Conservation (phyloP, 2,329 filamentous ascomycete genomes). For the Pseudogymnoascus sp. region DNA sequence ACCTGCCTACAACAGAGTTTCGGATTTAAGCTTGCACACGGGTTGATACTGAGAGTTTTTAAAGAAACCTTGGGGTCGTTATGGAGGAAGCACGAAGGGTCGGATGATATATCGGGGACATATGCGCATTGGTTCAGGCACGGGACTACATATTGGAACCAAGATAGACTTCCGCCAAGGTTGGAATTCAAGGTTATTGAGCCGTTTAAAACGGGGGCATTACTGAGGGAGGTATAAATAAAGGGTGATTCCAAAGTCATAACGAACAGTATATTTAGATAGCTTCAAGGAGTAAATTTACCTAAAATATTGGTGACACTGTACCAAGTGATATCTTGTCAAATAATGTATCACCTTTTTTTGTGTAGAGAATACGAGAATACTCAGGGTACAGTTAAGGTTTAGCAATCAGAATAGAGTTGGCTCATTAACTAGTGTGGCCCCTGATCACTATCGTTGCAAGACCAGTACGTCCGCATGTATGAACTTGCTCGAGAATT, state of each 20-base stretch:
- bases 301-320: not conserved
- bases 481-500: constrained; percentile 25
- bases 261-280: not conserved
- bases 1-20: constrained; percentile 41
- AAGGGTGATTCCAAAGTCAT: not conserved
- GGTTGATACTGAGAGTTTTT: constrained; percentile 40
- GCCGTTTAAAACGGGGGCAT: constrained; percentile 33
- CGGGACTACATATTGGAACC: constrained; percentile 39
- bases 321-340: too few relatives aligned
- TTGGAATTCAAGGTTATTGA: constrained; percentile 28
- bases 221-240: constrained; percentile 21
- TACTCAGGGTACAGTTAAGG: not conserved
- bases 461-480: too few relatives aligned
- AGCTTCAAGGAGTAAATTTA: not conserved
- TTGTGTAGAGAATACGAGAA: too few relatives aligned
- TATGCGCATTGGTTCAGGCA: constrained; percentile 47
- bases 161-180: constrained; percentile 31
- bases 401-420: not conserved
- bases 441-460: not conserved
- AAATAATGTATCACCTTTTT: too few relatives aligned
- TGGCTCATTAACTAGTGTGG: not conserved
- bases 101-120: constrained; percentile 40
- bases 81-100: constrained; percentile 42
- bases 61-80: constrained; percentile 43
- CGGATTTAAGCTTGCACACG: constrained; percentile 47